Evolutionary conservation across 1,139 yeast species (phyloP).

Genomic region (Pichia sp.): DNA sequence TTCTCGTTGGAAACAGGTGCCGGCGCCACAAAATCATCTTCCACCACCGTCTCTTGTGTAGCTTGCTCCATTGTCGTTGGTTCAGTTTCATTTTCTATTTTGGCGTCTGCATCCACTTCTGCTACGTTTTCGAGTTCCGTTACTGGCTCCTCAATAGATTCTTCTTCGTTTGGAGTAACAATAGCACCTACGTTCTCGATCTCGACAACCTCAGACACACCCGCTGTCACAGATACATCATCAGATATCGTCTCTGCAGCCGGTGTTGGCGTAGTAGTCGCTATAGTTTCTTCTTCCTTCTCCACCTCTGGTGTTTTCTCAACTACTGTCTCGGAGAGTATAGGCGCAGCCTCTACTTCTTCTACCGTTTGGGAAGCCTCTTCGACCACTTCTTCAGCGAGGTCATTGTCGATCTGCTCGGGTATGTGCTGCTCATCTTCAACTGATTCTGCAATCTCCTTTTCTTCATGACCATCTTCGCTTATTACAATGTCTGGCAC

Average conservation of each 20-base stretch:
- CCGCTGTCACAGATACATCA: neutral
- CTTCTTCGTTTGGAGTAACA: neutral
- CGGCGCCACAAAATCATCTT: neutral
- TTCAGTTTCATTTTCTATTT: neutral
- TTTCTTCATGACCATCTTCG: neutral
- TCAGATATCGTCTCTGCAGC: slow-evolving; percentile 8
- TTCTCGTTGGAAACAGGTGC: neutral
- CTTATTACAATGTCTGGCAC: neutral
- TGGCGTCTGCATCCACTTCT: neutral
- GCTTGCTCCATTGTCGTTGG: neutral
- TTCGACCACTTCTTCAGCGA: slow-evolving; percentile 7
- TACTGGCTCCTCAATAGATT: slow-evolving; percentile 1
- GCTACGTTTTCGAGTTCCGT: slow-evolving; percentile 9
- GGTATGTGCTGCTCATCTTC: no score
- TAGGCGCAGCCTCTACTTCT: slow-evolving; percentile 4
- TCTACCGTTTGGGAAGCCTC: slow-evolving; percentile 7
- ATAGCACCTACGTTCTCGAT: no score
- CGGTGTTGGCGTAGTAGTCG: no score
- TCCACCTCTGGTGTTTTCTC: slow-evolving; percentile 8
- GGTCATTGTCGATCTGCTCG: slow-evolving; percentile 1
- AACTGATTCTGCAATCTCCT: neutral
- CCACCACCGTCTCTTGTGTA: neutral
- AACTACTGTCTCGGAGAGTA: slow-evolving; percentile 2
- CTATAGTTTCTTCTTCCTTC: no score
- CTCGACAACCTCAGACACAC: no score